A percentile compares a stretch with the other conserved stretches of the same genome.
Evolutionary conservation across 768 basidiomycete species (phyloP).

Genomic region (Vishniacozyma victoriae): DNA sequence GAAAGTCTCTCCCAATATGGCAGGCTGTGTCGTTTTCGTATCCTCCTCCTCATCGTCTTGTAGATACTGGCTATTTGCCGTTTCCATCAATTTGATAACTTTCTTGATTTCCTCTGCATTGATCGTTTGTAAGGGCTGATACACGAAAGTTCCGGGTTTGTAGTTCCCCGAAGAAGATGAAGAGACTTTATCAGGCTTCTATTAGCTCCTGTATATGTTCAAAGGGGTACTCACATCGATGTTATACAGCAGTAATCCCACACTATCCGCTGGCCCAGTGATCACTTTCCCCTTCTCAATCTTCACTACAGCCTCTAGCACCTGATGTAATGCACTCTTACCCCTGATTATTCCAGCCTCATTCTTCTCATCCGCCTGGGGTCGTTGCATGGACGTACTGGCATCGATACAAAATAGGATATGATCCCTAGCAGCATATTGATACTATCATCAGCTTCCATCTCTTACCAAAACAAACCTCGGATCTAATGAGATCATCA

Average conservation of each 20-base stretch:
- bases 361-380: conserved; percentile 55
- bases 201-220: background rate
- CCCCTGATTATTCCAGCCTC: conserved; percentile 54
- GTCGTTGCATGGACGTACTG: conserved; percentile 77
- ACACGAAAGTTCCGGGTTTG: conserved; percentile 53
- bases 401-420: conserved; percentile 95
- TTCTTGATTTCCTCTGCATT: conserved; percentile 76
- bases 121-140: conserved; percentile 69
- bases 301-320: conserved; percentile 75
- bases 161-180: conserved; percentile 24
- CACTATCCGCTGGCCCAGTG: conserved; percentile 76
- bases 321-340: conserved; percentile 68
- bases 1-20: conserved; percentile 57
- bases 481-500: conserved; percentile 35
- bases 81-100: conserved; percentile 68
- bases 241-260: conserved; percentile 89
- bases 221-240: conserved; percentile 49
- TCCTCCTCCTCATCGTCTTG: conserved; percentile 19
- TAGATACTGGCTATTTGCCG: conserved; percentile 52
- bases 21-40: conserved; percentile 43
- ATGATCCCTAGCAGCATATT: conserved; percentile 73
- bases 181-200: conserved; percentile 59
- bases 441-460: conserved; percentile 50
- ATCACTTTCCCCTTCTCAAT: conserved; percentile 87
- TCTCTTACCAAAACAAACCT: conserved; percentile 13